Percentiles rank a stretch among this genome's conserved stretches.
Evolutionary conservation across 305 asterid genomes (phyloP).

Genomic region (Striga hermonthica): DNA sequence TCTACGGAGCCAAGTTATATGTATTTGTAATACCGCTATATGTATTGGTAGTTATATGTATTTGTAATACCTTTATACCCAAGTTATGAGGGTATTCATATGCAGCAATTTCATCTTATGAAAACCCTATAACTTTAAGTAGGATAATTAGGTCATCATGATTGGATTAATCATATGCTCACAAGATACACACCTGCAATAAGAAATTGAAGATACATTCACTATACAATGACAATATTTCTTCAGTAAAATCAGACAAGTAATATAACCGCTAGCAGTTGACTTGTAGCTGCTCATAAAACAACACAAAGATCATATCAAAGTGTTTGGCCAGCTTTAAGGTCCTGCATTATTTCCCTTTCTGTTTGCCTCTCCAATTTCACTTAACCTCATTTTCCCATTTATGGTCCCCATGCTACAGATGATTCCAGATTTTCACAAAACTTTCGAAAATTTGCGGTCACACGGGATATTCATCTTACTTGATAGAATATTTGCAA

Average conservation of each 20-base stretch:
- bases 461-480: neutral
- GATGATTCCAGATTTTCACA: constrained; percentile 1
- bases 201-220: neutral
- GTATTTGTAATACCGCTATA: too few species aligned
- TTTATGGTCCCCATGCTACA: neutral
- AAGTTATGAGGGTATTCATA: too few species aligned
- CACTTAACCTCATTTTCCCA: neutral
- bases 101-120: neutral
- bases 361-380: neutral
- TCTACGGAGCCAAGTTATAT: too few species aligned
- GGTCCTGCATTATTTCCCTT: neutral
- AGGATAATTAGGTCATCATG: neutral
- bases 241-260: neutral
- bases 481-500: neutral
- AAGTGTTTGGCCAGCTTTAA: neutral
- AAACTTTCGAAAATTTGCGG: neutral
- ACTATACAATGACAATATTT: neutral
- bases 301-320: neutral
- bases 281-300: neutral
- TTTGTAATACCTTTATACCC: too few species aligned
- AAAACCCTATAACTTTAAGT: too few species aligned
- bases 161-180: neutral
- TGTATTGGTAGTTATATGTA: too few species aligned
- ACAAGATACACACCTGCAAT: neutral
- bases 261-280: neutral